Base-by-base conservation (phyloP, 2,329 filamentous ascomycete species). In the Fusarium mangiferae region DNA sequence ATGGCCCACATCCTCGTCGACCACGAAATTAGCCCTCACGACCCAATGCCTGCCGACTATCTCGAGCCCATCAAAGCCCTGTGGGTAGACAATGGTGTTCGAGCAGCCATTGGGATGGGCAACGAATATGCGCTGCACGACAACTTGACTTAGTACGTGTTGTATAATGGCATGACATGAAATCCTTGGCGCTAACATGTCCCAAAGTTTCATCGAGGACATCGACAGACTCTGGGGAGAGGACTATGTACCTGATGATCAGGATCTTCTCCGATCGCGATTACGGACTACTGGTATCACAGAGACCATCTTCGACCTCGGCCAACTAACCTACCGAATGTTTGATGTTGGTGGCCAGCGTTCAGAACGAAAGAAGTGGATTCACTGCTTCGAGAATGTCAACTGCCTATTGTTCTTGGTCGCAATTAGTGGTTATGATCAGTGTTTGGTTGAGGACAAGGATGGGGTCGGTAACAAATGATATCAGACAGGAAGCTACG, bases 121-220 rank as follows among this genome's bases (percentile, higher is more conserved):
- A 98, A 98, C 82, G 96, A 98, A 85, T 98, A 96, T 83, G 96
- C 96, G 24, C 89, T 98, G 56, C 95, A 98, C 82, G 96, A 98
- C 85, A 98, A 98, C 80, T 85, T 98, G 75, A 91, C 91, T 84
- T 99, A 98, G 95, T 98, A 86, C 80, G 93, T 86, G 38, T 26
- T 54, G 28, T 35, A 33, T 12, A 5, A 41, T 20, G 14, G 20
- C 44, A 54, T 51, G 38, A 17, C 41, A 22, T n/a, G 33, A 26
- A 45, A 36, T 30, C 45, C 44, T 58, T 68, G 56, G 72, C 65
- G 81, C 75, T 73, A 60, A 66, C 30, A 22, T 36, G 10, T 58
- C 24, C 24, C 77, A 97, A 70, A 70, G 95, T 85, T 98, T 97
- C 84, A 96, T 97, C 80, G 86, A 91, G 59, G 92, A 93, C 68